A percentile compares a stretch with the other conserved stretches of the same genome.
These are phyloP conservation scores for Cladophialophora psammophila DNA, from an alignment of 2,329 filamentous ascomycete species.

Conservation along the genomic window DNA sequence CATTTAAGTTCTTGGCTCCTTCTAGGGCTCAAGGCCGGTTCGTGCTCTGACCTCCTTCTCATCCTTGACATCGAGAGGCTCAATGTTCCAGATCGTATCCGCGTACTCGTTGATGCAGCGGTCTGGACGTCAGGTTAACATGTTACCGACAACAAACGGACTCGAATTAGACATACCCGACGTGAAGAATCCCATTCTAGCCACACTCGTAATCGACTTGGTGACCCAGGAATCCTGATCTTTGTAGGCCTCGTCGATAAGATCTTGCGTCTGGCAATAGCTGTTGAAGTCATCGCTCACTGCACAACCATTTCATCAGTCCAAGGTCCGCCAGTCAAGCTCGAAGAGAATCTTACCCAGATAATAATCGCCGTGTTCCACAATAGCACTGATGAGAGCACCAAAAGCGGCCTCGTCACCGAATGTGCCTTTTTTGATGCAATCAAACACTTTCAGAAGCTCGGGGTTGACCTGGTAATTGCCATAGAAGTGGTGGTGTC, in stretches of 20 bases:
- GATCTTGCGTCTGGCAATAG: constrained; percentile 87
- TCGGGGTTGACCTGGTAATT: constrained; percentile 77
- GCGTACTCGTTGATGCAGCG: constrained; percentile 97
- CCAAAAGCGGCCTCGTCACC: constrained; percentile 79
- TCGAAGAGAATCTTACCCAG: constrained; percentile 52
- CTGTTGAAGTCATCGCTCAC: constrained; percentile 97
- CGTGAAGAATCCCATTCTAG: constrained; percentile 97
- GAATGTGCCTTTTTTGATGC: constrained; percentile 81
- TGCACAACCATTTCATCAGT: constrained; percentile 10
- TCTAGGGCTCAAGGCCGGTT: constrained; percentile 38
- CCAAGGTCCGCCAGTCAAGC: not conserved
- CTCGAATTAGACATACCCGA: constrained; percentile 52
- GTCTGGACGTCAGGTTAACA: constrained; percentile 57
- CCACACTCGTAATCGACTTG: constrained; percentile 87
- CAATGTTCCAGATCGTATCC: constrained; percentile 95
- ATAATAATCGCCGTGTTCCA: constrained; percentile 96
- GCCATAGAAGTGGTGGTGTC: constrained; percentile 86
- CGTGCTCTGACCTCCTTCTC: constrained; percentile 38
- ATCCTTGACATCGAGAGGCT: constrained; percentile 69
- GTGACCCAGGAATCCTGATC: constrained; percentile 92
- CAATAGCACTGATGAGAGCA: constrained; percentile 83
- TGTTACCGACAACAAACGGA: not conserved
- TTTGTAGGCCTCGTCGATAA: constrained; percentile 91
- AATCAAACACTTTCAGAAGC: constrained; percentile 80
- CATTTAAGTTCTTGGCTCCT: not conserved